phyloP scores from a whole-genome alignment of 1,139 yeast genomes.

The Taphrina sp. region DNA sequence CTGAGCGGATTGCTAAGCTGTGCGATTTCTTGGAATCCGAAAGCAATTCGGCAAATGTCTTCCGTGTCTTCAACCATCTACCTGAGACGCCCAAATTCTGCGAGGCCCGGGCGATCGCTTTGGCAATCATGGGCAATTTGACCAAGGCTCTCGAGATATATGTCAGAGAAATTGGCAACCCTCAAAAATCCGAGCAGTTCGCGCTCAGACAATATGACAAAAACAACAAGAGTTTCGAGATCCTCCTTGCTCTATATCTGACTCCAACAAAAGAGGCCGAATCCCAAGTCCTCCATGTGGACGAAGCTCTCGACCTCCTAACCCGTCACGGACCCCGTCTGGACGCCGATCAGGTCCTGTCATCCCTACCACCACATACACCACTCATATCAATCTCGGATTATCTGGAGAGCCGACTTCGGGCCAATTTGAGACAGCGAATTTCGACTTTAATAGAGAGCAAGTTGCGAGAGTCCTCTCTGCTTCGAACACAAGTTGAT shows the following conservation, averaged over 20 bases:
- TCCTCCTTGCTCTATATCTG: conserved; percentile 45
- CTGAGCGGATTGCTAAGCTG: conserved; percentile 42
- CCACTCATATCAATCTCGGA: conserved; percentile 36
- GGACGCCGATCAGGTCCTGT: conserved; percentile 41
- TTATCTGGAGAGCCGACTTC: conserved; percentile 50
- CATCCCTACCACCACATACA: conserved; percentile 45
- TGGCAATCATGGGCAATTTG: conserved; percentile 62
- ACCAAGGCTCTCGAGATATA: conserved; percentile 63
- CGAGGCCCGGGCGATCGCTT: conserved; percentile 57
- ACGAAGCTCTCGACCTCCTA: conserved; percentile 20
- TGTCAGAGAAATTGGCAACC: conserved; percentile 59
- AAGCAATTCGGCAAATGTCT: conserved; percentile 45
- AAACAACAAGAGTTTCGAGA: conserved; percentile 42
- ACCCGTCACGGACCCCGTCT: conserved; percentile 40
- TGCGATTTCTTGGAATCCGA: conserved; percentile 36
- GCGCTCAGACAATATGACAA: conserved; percentile 55
- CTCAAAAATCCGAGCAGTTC: conserved; percentile 56
- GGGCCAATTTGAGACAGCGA: conserved; percentile 44
- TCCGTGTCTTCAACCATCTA: conserved; percentile 42
- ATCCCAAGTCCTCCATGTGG: conserved; percentile 40
- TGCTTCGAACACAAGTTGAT: conserved; percentile 45
- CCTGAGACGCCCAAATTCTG: conserved; percentile 42
- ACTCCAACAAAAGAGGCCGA: conserved; percentile 37
- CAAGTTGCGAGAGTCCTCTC: conserved; percentile 47
- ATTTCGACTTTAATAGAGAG: conserved; percentile 42